These are phyloP conservation scores for Chaetothyriales sp. DNA, from an alignment of 2,329 filamentous ascomycete species.

Conservation along the genomic window DNA sequence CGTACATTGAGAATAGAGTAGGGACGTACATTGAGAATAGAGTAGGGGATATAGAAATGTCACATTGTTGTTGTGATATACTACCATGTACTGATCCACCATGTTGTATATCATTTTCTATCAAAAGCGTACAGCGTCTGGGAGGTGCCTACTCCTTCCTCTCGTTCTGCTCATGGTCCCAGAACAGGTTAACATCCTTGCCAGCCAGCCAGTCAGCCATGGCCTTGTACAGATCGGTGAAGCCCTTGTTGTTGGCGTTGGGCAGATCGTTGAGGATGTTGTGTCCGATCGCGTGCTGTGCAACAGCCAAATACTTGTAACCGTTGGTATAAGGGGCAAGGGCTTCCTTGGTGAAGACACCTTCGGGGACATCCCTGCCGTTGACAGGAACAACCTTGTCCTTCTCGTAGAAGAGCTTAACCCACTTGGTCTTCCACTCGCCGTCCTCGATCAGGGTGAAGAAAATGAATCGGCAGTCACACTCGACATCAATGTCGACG, in stretches of 20 bases:
- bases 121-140: neutral
- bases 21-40: no score
- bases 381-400: conserved; percentile 36
- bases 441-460: conserved; percentile 26
- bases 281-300: conserved; percentile 32
- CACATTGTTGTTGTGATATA: no score
- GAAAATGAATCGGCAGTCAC: conserved; percentile 36
- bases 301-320: conserved; percentile 34
- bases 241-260: conserved; percentile 24
- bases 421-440: conserved; percentile 32
- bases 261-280: conserved; percentile 28
- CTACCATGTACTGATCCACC: neutral
- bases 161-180: conserved; percentile 3
- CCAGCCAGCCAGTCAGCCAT: conserved; percentile 30
- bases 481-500: conserved; percentile 35
- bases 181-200: conserved; percentile 14
- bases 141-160: neutral
- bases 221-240: conserved; percentile 31
- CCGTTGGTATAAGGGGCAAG: conserved; percentile 30
- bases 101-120: neutral
- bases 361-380: conserved; percentile 24
- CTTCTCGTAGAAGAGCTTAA: conserved; percentile 39
- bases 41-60: no score
- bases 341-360: conserved; percentile 23
- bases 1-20: no score